These are phyloP conservation scores for Lasiosphaeria hispida DNA, from an alignment of 495 filamentous ascomycete genomes.

Conservation along the genomic window DNA sequence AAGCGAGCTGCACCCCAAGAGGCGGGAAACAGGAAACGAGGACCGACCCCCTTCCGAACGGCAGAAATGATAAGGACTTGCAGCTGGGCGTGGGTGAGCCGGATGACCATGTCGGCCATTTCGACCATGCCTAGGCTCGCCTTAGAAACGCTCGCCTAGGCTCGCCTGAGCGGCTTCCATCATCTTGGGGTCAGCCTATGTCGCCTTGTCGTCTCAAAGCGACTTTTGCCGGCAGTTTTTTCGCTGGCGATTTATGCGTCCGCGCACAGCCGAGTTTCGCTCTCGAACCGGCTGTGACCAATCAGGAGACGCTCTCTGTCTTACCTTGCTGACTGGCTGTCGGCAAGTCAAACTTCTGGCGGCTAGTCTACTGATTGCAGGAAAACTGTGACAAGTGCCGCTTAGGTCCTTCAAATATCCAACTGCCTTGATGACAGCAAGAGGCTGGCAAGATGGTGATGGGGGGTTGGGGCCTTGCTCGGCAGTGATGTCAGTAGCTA, in stretches of 20 bases:
- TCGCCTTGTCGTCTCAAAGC: slow-evolving; percentile 15
- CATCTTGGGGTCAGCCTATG: neutral
- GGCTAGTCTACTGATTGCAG: too few relatives aligned
- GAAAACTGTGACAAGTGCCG: too few relatives aligned
- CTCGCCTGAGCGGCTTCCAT: slow-evolving; percentile 6
- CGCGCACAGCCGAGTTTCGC: slow-evolving; percentile 15
- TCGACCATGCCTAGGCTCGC: too few relatives aligned
- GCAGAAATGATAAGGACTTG: too few relatives aligned
- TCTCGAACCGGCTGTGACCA: neutral
- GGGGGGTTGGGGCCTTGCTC: slow-evolving; percentile 1
- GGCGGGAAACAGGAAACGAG: too few relatives aligned
- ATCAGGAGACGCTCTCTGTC: slow-evolving; percentile 3
- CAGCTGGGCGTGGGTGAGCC: neutral
- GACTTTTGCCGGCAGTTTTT: slow-evolving; percentile 20
- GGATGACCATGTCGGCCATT: neutral
- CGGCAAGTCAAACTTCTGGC: too few relatives aligned
- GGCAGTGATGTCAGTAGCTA: slow-evolving; percentile 1
- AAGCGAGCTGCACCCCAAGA: too few relatives aligned
- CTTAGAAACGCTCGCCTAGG: neutral
- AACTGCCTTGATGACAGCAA: too few relatives aligned
- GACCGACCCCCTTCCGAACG: too few relatives aligned
- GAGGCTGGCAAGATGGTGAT: neutral
- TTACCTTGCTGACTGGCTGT: neutral
- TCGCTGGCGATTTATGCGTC: slow-evolving; percentile 16
- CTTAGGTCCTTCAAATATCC: too few relatives aligned